Evolutionary conservation across 1,139 yeast species (phyloP).

Genomic region (Fermentozyma sake): DNA sequence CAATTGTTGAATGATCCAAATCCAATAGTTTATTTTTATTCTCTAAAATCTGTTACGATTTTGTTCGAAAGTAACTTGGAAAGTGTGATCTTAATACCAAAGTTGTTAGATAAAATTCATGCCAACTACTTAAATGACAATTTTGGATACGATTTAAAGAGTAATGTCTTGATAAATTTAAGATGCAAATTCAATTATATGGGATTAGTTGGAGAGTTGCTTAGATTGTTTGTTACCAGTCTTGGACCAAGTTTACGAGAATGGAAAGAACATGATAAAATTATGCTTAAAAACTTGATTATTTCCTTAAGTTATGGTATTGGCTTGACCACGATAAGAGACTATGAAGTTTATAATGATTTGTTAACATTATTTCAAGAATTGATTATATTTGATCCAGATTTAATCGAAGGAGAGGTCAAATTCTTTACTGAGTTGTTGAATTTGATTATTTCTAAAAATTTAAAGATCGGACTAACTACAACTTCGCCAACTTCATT

Average conservation of each 20-base stretch:
- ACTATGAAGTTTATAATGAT: slow-evolving; percentile 22
- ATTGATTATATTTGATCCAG: slow-evolving; percentile 37
- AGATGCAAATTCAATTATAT: slow-evolving; percentile 24
- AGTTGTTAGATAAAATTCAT: slow-evolving; percentile 42
- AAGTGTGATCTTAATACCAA: slow-evolving; percentile 42
- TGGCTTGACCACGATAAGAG: slow-evolving; percentile 28
- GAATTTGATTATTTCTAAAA: slow-evolving; percentile 30
- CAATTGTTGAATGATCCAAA: slow-evolving; percentile 77
- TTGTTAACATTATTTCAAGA: slow-evolving; percentile 35
- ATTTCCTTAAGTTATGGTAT: slow-evolving; percentile 29
- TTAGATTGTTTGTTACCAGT: slow-evolving; percentile 30
- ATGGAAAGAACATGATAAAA: slow-evolving; percentile 16
- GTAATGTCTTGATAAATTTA: slow-evolving; percentile 25
- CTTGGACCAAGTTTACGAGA: slow-evolving; percentile 38
- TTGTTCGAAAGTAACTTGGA: slow-evolving; percentile 55
- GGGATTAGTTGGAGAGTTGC: slow-evolving; percentile 19
- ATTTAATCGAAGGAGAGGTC: slow-evolving; percentile 29
- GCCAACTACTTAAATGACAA: slow-evolving; percentile 41
- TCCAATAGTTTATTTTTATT: slow-evolving; percentile 74
- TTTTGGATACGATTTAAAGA: slow-evolving; percentile 41
- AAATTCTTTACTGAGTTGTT: slow-evolving; percentile 28
- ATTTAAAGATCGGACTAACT: slow-evolving; percentile 34
- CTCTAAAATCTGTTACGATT: slow-evolving; percentile 55
- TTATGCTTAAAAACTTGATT: slow-evolving; percentile 25
- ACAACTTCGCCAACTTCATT: slow-evolving; percentile 33